These are phyloP conservation scores for Carex pumila DNA, from an alignment of 176 grass and related monocot species.

Conservation along the genomic window DNA sequence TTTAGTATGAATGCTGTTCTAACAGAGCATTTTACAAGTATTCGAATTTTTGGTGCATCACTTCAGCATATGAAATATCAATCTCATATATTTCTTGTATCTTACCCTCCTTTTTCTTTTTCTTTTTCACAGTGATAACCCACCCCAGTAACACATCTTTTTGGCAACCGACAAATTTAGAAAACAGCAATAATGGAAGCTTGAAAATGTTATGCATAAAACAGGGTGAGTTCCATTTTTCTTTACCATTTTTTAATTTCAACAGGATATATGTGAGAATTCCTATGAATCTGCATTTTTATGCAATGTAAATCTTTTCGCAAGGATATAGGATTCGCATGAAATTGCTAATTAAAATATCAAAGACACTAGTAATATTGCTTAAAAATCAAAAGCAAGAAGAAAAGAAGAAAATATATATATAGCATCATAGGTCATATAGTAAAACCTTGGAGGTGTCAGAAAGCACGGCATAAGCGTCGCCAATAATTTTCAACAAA, in stretches of 20 bases:
- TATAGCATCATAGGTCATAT: neutral
- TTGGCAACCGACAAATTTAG: neutral
- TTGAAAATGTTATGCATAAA: neutral
- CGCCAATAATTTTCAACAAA: slow-evolving; percentile 87
- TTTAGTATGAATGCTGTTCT: neutral
- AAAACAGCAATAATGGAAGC: neutral
- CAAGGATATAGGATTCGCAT: neutral
- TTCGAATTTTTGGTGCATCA: no score
- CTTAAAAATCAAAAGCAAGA: neutral
- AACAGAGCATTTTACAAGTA: neutral
- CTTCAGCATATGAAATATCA: neutral
- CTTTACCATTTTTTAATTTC: neutral
- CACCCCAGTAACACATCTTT: neutral
- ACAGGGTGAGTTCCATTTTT: neutral
- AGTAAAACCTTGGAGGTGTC: slow-evolving; percentile 48
- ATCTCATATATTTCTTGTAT: neutral
- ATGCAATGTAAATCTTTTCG: neutral
- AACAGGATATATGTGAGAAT: neutral
- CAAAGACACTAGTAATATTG: neutral
- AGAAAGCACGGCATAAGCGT: slow-evolving; percentile 82
- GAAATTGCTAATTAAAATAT: neutral
- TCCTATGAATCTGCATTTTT: neutral
- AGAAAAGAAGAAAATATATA: neutral
- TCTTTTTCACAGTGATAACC: neutral
- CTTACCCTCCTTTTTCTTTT: neutral